Conservation (phyloP, 768 basidiomycete genomes). For the Leccinum sublutescens region DNA sequence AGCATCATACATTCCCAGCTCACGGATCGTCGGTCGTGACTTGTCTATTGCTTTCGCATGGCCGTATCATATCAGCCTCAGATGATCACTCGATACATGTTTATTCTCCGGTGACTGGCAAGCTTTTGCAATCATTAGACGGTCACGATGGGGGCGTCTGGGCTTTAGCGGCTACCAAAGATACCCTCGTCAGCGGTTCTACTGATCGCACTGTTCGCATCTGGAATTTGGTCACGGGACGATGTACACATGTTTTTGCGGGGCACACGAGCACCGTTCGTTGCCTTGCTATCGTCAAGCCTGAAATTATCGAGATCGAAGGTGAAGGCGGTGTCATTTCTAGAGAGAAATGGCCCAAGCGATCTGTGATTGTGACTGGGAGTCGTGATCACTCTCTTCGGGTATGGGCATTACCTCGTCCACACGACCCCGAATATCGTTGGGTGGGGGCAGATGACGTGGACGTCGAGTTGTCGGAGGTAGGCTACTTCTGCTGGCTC, state of each 20-base stretch:
- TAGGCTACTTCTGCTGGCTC: conserved; percentile 18
- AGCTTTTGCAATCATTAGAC: conserved; percentile 67
- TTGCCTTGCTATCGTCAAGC: conserved; percentile 94
- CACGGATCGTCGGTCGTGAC: conserved; percentile 92
- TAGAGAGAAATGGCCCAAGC: conserved; percentile 73
- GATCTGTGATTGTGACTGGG: conserved; percentile 70
- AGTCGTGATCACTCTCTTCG: conserved; percentile 66
- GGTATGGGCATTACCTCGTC: conserved; percentile 65
- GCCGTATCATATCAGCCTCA: conserved; percentile 94
- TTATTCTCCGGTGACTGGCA: conserved; percentile 84
- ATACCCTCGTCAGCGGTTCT: conserved; percentile 86
- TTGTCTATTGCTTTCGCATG: conserved; percentile 90
- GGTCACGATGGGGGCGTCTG: conserved; percentile 97
- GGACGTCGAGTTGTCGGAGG: conserved; percentile 58
- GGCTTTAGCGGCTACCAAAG: conserved; percentile 89
- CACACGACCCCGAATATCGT: conserved; percentile 74
- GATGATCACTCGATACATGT: conserved; percentile 97
- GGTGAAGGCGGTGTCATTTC: conserved; percentile 57
- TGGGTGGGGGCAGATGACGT: conserved; percentile 61
- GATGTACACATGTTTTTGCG: conserved; percentile 90
- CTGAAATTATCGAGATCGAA: conserved; percentile 79
- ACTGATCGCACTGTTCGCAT: conserved; percentile 93
- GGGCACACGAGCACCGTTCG: conserved; percentile 97
- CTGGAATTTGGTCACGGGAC: conserved; percentile 79
- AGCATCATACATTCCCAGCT: conserved; percentile 80